Evolutionary conservation across 768 basidiomycete genomes (phyloP).

Genomic region (Tulasnella sp.): DNA sequence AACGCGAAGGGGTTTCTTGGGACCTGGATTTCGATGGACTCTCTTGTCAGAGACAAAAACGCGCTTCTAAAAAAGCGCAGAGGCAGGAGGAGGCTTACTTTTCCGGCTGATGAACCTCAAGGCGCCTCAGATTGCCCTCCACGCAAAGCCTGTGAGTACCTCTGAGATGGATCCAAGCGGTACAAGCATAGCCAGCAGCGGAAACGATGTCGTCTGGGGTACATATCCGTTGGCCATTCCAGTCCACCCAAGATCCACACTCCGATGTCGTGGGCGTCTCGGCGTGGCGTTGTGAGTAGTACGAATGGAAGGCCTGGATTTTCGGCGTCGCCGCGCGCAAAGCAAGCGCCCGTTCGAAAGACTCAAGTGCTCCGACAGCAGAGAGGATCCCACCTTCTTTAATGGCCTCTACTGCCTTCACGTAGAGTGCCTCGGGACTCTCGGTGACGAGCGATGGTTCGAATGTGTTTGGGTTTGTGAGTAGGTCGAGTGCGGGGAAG

Average conservation of each 20-base stretch:
- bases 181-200: constrained; percentile 14
- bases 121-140: constrained; percentile 16
- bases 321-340: constrained; percentile 70
- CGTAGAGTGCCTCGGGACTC: constrained; percentile 42
- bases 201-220: constrained; percentile 17
- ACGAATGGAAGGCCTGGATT: constrained; percentile 73
- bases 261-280: constrained; percentile 24
- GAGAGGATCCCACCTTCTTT: constrained; percentile 37
- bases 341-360: constrained; percentile 60
- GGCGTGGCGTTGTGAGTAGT: constrained; percentile 35
- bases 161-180: not conserved
- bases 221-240: constrained; percentile 68
- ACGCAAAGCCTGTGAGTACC: constrained; percentile 17
- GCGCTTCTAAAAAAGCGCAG: not conserved
- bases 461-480: constrained; percentile 42
- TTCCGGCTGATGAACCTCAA: not conserved
- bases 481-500: constrained; percentile 60
- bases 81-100: not conserved
- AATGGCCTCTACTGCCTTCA: constrained; percentile 42
- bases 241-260: constrained; percentile 72
- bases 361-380: constrained; percentile 39
- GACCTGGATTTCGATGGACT: constrained; percentile 23
- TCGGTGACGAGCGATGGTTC: constrained; percentile 25
- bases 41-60: constrained; percentile 25
- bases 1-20: constrained; percentile 32